Evolutionary conservation across 2,329 filamentous ascomycete genomes (phyloP), one percentile per base, ranked within the genome.

Genomic region (Pseudocercospora eumusae): DNA sequence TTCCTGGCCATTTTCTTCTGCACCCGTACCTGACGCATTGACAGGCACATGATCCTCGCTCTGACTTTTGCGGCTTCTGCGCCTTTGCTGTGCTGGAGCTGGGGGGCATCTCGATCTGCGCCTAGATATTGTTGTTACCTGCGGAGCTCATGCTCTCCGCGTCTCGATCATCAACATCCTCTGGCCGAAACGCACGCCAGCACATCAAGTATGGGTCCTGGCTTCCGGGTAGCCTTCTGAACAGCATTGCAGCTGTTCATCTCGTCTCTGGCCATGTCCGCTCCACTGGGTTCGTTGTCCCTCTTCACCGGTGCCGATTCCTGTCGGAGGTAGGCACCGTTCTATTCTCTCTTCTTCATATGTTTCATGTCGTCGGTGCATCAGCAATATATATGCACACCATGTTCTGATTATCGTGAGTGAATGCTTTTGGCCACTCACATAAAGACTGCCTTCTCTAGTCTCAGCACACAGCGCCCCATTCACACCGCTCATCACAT

Each of bases 171-270:
- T 70, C 69, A 65, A 67, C 64, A 62, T 67, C 60, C 87, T 93
- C 88, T 93, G 90, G 90, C 85, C 85, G 86, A 83, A 83, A 88
- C 83, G 83, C 82, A 88, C 88, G 91, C 91, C 92, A 96, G 84
- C 91, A 89, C 92, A 96, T 92, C 91, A 90, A 74, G 55, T 78
- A 79, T 78, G 78, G 78, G 77, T 75, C 78, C 77, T 76, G 69
- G 65, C 67, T 69, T 64, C 66, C 69, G 65, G 64, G 67, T 67
- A 69, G 66, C 64, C 65, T 67, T 67, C 56, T 64, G 57, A 60
- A 63, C 67, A 64, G 59, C 66, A 68, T 65, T 70, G 68, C 68
- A 68, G 66, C 63, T 65, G 42, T 62, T 64, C 65, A 59, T 67
- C 67, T 65, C 64, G 59, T 60, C 61, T 64, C 54, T 63, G 64